Conservation (phyloP, 805 yeast species). For the Suhomyces faveliae region DNA sequence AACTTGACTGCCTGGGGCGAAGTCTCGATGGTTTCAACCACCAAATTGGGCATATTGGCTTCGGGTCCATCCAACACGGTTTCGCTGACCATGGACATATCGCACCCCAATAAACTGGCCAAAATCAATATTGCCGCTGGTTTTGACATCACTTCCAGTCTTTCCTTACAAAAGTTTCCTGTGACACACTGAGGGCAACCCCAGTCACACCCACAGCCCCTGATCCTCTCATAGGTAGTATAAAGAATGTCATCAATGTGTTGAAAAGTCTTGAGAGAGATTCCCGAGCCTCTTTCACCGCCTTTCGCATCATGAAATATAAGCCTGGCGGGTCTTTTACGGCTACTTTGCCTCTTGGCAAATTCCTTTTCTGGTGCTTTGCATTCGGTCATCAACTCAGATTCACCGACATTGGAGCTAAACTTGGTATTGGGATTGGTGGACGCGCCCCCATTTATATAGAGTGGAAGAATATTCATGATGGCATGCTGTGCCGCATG, state of each 20-base stretch:
- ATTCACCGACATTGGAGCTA: constrained; percentile 30
- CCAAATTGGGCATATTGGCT: constrained; percentile 64
- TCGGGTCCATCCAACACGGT: constrained; percentile 71
- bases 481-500: constrained; percentile 95
- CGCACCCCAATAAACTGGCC: constrained; percentile 56
- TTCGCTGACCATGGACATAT: constrained; percentile 40
- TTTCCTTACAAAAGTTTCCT: constrained; percentile 76
- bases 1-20: constrained; percentile 56
- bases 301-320: constrained; percentile 84
- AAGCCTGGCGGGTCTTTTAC: constrained; percentile 84
- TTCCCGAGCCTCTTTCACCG: constrained; percentile 76
- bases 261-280: constrained; percentile 77
- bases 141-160: constrained; percentile 79
- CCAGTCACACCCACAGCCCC: constrained; percentile 67
- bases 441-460: constrained; percentile 67
- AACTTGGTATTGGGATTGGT: constrained; percentile 33
- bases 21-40: constrained; percentile 66
- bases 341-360: constrained; percentile 64
- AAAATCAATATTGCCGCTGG: constrained; percentile 76
- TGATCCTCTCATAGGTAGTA: constrained; percentile 57
- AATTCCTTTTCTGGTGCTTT: constrained; percentile 97
- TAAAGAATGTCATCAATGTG: constrained; percentile 64
- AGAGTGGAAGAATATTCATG: constrained; percentile 73
- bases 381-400: constrained; percentile 87
- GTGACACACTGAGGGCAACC: constrained; percentile 91